Percentiles rank a stretch among this genome's conserved stretches.
phyloP scores from a whole-genome alignment of 768 basidiomycete genomes.

The Serendipita sp. region DNA sequence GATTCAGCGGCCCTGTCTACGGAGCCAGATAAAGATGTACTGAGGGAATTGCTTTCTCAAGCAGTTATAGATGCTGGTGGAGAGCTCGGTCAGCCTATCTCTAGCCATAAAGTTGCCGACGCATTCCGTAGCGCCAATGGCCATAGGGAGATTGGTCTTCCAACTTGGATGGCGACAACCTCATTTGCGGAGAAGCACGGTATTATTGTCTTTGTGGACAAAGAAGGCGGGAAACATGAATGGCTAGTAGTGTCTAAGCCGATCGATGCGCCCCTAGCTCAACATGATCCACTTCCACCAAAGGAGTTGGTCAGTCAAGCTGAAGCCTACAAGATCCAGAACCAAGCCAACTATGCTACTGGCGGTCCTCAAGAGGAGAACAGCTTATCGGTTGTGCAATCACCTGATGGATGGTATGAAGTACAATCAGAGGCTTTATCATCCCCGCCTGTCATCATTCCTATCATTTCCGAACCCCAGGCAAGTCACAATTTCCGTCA shows the following conservation, averaged over 20 bases:
- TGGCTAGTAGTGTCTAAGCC: neutral
- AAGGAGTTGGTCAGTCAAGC: too few relatives aligned
- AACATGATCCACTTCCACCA: neutral
- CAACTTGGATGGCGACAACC: neutral
- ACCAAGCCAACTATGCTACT: too few relatives aligned
- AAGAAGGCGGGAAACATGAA: neutral
- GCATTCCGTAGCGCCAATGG: neutral
- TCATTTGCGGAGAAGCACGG: neutral
- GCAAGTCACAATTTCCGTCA: neutral
- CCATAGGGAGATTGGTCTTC: neutral
- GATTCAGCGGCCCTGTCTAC: neutral
- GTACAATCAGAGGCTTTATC: neutral
- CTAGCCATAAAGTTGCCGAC: slow-evolving; percentile 3
- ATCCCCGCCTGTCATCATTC: neutral
- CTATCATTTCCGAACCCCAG: neutral
- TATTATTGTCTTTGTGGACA: neutral
- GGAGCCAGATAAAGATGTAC: neutral
- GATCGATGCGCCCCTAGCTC: neutral
- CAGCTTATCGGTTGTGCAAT: neutral
- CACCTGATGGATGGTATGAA: slow-evolving; percentile 3
- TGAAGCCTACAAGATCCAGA: too few relatives aligned
- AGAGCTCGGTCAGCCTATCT: neutral
- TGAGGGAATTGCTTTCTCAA: neutral
- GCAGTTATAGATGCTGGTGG: neutral
- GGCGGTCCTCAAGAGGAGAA: neutral